Evolutionary conservation across 2,329 filamentous ascomycete species (phyloP).

Genomic region (Cladophialophora carrionii): DNA sequence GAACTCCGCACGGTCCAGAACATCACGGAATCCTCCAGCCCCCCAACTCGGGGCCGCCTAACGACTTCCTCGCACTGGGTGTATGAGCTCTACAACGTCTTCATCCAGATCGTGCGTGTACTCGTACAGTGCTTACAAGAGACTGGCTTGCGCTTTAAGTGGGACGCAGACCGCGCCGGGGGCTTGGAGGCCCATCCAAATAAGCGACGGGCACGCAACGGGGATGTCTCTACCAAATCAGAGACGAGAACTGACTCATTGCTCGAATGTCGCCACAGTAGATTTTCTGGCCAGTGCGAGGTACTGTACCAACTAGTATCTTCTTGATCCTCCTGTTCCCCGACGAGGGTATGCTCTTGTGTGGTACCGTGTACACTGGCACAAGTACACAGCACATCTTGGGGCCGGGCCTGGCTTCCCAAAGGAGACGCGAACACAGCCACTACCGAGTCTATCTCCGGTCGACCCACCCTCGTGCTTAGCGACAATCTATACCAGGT

Average conservation of each 20-base stretch:
- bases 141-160: constrained; percentile 2
- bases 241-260: neutral
- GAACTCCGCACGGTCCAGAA: constrained; percentile 27
- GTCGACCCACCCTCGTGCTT: constrained; percentile 8
- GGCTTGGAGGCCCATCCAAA: constrained; percentile 1
- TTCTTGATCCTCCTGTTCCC: neutral
- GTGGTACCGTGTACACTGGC: neutral
- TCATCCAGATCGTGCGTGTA: neutral
- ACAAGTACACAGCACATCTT: neutral
- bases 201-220: constrained; percentile 18
- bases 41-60: neutral
- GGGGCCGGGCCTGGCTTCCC: neutral
- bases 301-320: neutral
- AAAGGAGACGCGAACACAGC: neutral
- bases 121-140: neutral
- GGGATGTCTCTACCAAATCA: constrained; percentile 11
- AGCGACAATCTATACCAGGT: constrained; percentile 10
- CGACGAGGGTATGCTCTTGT: neutral
- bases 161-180: neutral
- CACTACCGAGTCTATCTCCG: neutral
- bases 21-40: constrained; percentile 5
- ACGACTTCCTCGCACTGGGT: neutral
- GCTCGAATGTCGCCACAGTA: neutral
- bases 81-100: neutral
- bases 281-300: neutral